phyloP scores from a whole-genome alignment of 495 filamentous ascomycete species.

The Xylaria grammica region DNA sequence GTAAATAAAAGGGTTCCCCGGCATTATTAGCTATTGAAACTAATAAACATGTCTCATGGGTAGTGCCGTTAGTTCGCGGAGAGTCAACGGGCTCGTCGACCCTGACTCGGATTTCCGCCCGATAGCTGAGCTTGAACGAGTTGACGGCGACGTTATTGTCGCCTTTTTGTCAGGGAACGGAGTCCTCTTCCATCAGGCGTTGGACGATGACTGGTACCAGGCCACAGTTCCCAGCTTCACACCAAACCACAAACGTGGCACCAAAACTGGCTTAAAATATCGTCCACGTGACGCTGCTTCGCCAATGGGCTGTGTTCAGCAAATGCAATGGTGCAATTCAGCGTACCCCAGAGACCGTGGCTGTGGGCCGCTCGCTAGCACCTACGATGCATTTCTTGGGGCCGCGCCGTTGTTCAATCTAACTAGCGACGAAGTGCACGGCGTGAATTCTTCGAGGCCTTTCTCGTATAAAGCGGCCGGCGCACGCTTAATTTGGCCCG shows the following conservation, averaged over 20 bases:
- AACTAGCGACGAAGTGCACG: background rate
- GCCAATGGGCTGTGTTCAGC: background rate
- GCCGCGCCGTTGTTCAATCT: conserved; percentile 1
- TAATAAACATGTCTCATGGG: too few relatives aligned
- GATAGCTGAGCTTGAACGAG: background rate
- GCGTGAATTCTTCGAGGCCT: background rate
- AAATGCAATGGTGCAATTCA: background rate
- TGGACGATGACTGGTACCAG: background rate
- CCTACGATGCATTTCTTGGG: background rate
- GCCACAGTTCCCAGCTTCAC: background rate
- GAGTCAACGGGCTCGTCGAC: too few relatives aligned
- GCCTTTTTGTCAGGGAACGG: background rate
- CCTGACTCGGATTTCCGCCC: background rate
- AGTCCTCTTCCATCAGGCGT: background rate
- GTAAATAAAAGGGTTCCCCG: too few relatives aligned
- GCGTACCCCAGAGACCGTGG: background rate
- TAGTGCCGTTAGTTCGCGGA: too few relatives aligned
- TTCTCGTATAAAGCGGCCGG: too few relatives aligned
- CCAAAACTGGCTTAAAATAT: background rate
- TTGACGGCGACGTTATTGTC: background rate
- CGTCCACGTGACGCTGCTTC: background rate
- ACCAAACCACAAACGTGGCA: too few relatives aligned
- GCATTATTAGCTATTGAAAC: too few relatives aligned
- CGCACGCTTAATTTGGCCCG: too few relatives aligned
- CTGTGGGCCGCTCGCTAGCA: background rate